A percentile compares a stretch with the other conserved stretches of the same genome.
phyloP scores from a whole-genome alignment of 2,329 filamentous ascomycete genomes.

The Aurifilum marmelostoma region DNA sequence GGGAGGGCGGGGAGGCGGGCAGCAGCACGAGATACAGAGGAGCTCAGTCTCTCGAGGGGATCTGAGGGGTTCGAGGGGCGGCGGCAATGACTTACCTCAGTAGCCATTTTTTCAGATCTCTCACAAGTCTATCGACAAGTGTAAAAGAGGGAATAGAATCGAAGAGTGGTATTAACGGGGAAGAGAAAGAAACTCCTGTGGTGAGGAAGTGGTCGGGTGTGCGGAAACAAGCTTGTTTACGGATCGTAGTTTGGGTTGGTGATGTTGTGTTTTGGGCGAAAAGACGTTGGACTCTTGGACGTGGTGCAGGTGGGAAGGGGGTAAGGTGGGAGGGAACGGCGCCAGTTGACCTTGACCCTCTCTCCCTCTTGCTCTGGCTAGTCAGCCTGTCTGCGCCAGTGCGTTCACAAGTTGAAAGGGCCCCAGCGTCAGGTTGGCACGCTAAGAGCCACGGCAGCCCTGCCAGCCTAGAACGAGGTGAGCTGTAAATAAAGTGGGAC shows the following conservation, averaged over 20 bases:
- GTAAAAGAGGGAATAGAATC: slow-evolving; percentile 27
- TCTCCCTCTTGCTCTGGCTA: neutral
- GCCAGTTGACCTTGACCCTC: slow-evolving; percentile 15
- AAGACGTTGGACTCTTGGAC: slow-evolving; percentile 16
- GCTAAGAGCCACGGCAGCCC: slow-evolving; percentile 16
- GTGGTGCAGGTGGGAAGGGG: slow-evolving; percentile 23
- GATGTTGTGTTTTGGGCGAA: slow-evolving; percentile 30
- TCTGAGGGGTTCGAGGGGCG: slow-evolving; percentile 8
- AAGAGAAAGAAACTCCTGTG: slow-evolving; percentile 18
- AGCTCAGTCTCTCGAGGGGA: slow-evolving; percentile 11
- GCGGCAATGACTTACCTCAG: slow-evolving; percentile 35
- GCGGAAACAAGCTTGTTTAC: slow-evolving; percentile 20
- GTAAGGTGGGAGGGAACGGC: slow-evolving; percentile 25
- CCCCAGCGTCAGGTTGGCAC: slow-evolving; percentile 9
- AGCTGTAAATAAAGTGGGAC: slow-evolving; percentile 18
- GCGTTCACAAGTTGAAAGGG: slow-evolving; percentile 8
- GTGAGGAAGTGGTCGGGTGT: slow-evolving; percentile 14
- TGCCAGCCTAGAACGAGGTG: slow-evolving; percentile 12
- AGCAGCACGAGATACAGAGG: slow-evolving; percentile 8
- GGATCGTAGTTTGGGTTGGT: slow-evolving; percentile 21
- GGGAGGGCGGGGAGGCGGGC: neutral
- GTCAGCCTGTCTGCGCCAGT: neutral
- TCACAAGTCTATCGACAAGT: slow-evolving; percentile 28
- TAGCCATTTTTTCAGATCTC: slow-evolving; percentile 36
- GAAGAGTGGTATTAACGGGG: slow-evolving; percentile 17